Percentiles rank a stretch among this genome's conserved stretches.
Evolutionary conservation across 257 asterid genomes (phyloP).

Genomic region (Solanum tarijense): DNA sequence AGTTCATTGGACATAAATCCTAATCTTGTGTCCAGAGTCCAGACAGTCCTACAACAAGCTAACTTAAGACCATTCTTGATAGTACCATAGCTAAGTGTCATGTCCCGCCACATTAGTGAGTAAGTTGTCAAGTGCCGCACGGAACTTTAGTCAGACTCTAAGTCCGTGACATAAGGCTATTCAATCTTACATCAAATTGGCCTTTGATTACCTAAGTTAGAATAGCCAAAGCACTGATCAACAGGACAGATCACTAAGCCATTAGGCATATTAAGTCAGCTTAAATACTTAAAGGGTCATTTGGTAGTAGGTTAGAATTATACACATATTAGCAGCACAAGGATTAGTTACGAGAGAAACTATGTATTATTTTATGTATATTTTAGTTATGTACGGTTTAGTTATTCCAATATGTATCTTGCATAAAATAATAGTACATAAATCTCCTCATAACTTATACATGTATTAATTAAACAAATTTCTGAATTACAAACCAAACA

Average conservation of each 20-base stretch:
- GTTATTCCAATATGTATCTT: not conserved
- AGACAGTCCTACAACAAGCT: not conserved
- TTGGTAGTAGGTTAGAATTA: too few relatives aligned
- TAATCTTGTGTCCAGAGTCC: not conserved
- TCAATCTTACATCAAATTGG: not conserved
- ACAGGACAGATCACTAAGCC: not conserved
- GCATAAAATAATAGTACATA: not conserved
- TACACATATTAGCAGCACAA: too few relatives aligned
- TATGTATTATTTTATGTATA: not conserved
- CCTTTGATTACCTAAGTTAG: not conserved
- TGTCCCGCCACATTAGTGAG: too few relatives aligned
- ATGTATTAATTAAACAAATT: rapidly evolving
- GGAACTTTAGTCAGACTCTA: too few relatives aligned
- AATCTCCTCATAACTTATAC: not conserved
- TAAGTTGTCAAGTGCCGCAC: too few relatives aligned
- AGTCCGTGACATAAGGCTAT: not conserved
- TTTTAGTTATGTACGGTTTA: too few relatives aligned
- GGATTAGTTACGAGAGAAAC: not conserved
- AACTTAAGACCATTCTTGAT: not conserved
- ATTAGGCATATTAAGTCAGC: not conserved
- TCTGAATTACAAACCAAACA: not conserved
- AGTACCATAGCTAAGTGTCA: not conserved
- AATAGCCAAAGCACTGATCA: not conserved
- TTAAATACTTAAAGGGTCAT: not conserved
- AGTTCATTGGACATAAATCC: not conserved